Evolutionary conservation across 306 rosid species (phyloP).

Genomic region (Fagus crenata): DNA sequence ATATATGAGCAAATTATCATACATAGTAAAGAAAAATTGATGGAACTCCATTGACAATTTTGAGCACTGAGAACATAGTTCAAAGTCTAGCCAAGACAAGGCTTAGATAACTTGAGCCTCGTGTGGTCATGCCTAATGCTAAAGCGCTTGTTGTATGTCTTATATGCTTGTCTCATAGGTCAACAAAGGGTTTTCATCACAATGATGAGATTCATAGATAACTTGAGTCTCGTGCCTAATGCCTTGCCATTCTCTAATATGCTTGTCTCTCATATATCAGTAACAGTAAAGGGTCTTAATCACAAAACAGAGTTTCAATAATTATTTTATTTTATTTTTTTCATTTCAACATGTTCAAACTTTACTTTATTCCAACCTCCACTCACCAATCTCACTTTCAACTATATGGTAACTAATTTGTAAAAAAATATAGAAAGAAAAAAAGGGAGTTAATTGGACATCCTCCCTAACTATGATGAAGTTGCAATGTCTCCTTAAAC

Average conservation of each 20-base stretch:
- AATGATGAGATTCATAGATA: not conserved
- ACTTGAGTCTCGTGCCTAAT: not conserved
- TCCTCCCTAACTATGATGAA: too few relatives aligned
- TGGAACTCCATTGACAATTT: too few relatives aligned
- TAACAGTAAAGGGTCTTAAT: not conserved
- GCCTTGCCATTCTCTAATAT: not conserved
- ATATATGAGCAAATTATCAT: not conserved
- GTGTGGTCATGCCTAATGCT: not conserved
- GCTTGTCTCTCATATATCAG: not conserved
- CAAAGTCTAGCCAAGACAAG: too few relatives aligned
- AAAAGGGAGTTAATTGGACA: too few relatives aligned
- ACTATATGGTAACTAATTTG: not conserved
- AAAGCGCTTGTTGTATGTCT: not conserved
- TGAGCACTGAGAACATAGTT: too few relatives aligned
- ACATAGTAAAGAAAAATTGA: too few relatives aligned
- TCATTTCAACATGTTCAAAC: not conserved
- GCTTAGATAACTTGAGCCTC: too few relatives aligned
- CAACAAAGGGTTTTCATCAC: not conserved
- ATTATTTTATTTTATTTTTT: not conserved
- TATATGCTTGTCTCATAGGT: not conserved
- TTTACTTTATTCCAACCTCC: not conserved
- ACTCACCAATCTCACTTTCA: not conserved
- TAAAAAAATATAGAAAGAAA: not conserved
- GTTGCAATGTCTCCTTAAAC: too few relatives aligned
- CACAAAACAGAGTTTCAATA: not conserved